phyloP scores from a whole-genome alignment of 371 early-diverging fungal genomes.

The Parasitella parasitica region DNA sequence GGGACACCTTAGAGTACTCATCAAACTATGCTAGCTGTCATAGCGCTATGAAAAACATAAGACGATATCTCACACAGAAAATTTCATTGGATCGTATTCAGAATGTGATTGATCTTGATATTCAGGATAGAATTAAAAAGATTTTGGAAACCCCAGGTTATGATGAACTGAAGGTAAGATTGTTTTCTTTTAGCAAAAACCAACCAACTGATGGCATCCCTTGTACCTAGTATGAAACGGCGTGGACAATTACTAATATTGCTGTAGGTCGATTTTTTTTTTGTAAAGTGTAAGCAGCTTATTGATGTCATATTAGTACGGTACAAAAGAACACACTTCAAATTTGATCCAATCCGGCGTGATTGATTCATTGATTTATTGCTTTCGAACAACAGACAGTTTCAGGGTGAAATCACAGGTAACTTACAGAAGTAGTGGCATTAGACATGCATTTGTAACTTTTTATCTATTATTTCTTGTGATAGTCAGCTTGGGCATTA shows the following conservation, averaged over 20 bases:
- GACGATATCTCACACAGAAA: conserved; percentile 21
- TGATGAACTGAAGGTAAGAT: conserved; percentile 15
- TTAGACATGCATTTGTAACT: neutral
- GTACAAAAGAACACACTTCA: conserved; percentile 31
- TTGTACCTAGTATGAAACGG: conserved; percentile 39
- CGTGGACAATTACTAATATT: conserved; percentile 50
- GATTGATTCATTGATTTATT: conserved; percentile 21
- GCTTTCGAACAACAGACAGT: conserved; percentile 10
- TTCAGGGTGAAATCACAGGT: conserved; percentile 18
- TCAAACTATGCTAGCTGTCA: conserved; percentile 9
- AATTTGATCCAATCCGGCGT: conserved; percentile 35
- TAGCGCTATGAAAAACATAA: conserved; percentile 14
- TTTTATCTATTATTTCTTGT: neutral
- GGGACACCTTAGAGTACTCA: conserved; percentile 3
- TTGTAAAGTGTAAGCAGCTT: neutral
- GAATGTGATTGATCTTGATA: conserved; percentile 9
- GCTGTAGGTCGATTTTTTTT: conserved; percentile 28
- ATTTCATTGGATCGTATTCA: conserved; percentile 16
- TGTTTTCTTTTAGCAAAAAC: too few relatives aligned
- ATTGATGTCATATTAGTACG: conserved; percentile 24
- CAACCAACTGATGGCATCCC: too few relatives aligned
- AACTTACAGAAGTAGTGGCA: neutral
- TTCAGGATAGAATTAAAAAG: neutral
- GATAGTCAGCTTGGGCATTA: conserved; percentile 27
- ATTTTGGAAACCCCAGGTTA: conserved; percentile 12